phyloP scores from a whole-genome alignment of 2,329 filamentous ascomycete species.

The Cordyceps fumosorosea region DNA sequence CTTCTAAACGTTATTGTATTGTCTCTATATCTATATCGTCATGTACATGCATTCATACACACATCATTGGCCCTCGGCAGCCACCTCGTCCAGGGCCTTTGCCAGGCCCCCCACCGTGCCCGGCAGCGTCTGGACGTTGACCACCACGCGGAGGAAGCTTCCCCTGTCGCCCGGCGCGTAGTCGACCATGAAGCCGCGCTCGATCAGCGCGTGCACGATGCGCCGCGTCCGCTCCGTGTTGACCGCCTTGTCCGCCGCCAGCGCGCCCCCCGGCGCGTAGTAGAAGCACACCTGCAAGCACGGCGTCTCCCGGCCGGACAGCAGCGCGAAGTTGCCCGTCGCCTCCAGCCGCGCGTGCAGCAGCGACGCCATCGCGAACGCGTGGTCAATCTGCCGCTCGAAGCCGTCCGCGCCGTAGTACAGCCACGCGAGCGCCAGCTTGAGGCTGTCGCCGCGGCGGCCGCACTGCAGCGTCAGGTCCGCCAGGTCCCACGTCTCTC shows the following conservation, averaged over 20 bases:
- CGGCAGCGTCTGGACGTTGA: constrained; percentile 48
- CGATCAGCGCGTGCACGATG: constrained; percentile 42
- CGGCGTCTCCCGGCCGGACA: constrained; percentile 70
- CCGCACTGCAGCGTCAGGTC: constrained; percentile 93
- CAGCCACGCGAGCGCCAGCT: constrained; percentile 81
- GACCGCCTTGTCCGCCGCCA: constrained; percentile 34
- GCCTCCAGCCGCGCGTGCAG: constrained; percentile 55
- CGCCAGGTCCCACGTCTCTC: constrained; percentile 78
- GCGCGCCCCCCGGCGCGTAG: constrained; percentile 52
- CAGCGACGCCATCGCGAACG: constrained; percentile 64
- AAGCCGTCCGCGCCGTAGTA: constrained; percentile 81
- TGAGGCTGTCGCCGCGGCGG: constrained; percentile 75
- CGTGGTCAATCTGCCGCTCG: constrained; percentile 59
- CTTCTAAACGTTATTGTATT: not conserved
- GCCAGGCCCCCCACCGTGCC: constrained; percentile 48
- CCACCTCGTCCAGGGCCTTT: constrained; percentile 44
- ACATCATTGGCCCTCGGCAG: constrained; percentile 15
- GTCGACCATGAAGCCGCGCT: constrained; percentile 53
- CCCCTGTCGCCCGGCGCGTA: constrained; percentile 52
- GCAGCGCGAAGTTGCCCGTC: constrained; percentile 58
- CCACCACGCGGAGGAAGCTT: constrained; percentile 53
- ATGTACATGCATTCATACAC: not conserved
- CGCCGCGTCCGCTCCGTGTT: constrained; percentile 45
- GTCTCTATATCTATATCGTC: not conserved
- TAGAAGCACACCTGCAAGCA: constrained; percentile 97